Evolutionary conservation across 108 stramenopile genomes (phyloP).

Genomic region (Nitzschia putrida): DNA sequence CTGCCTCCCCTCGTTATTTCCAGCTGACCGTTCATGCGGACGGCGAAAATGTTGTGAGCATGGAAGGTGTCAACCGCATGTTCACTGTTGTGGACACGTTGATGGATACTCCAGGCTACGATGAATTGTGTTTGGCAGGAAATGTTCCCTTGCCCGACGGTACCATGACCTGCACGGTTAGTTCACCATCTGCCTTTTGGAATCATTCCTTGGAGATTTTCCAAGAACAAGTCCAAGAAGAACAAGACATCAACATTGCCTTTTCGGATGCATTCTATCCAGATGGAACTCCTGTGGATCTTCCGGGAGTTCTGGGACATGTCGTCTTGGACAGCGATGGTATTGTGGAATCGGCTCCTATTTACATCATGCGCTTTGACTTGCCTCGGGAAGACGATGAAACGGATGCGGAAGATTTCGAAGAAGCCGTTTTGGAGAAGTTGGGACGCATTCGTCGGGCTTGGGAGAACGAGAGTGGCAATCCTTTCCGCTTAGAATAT

Average conservation of each 20-base stretch:
- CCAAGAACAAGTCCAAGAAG: not conserved
- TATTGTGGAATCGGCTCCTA: not conserved
- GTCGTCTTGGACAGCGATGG: not conserved
- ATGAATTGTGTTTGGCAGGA: slow-evolving; percentile 3
- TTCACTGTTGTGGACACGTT: slow-evolving; percentile 14
- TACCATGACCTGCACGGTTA: slow-evolving; percentile 1
- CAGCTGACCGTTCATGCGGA: slow-evolving; percentile 21
- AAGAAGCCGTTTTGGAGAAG: not conserved
- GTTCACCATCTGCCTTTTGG: slow-evolving; percentile 11
- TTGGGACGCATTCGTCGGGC: not conserved
- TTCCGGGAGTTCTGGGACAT: not conserved
- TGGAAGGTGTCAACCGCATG: slow-evolving; percentile 11
- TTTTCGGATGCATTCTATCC: slow-evolving; percentile 7
- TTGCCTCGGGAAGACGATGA: slow-evolving; percentile 1
- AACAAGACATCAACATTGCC: not conserved
- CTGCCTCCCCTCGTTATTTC: not conserved
- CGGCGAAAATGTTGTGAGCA: slow-evolving; percentile 17
- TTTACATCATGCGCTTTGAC: not conserved
- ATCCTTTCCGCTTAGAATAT: not conserved
- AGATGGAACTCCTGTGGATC: slow-evolving; percentile 15
- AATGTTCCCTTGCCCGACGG: not conserved
- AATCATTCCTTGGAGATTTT: slow-evolving; percentile 10
- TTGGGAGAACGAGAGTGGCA: not conserved
- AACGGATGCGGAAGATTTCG: slow-evolving; percentile 8
- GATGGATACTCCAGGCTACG: slow-evolving; percentile 14